These are phyloP conservation scores for Carallia brachiata DNA, from an alignment of 345 rosid species.

Conservation along the genomic window DNA sequence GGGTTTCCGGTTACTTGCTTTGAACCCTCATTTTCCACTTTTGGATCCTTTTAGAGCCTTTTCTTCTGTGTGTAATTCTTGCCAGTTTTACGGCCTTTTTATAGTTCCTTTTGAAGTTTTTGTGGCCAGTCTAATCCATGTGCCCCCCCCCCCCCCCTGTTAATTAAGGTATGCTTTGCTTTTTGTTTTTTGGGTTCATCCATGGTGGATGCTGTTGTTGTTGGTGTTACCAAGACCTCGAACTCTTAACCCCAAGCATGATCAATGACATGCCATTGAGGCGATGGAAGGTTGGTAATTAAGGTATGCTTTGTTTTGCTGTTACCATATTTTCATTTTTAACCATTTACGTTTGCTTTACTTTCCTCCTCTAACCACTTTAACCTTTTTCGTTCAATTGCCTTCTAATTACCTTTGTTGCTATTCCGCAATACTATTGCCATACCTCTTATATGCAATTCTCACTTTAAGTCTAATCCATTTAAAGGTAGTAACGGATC, in stretches of 20 bases:
- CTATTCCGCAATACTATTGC: no score
- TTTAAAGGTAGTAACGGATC: no score
- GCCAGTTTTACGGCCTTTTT: slow-evolving; percentile 21
- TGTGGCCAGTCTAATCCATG: slow-evolving; percentile 8
- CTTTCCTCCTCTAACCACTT: not conserved
- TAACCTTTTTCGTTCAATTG: no score
- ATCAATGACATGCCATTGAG: no score
- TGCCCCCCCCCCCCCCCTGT: not conserved
- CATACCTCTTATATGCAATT: no score
- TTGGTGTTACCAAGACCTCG: no score
- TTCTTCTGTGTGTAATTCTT: slow-evolving; percentile 8
- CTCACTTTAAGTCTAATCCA: no score
- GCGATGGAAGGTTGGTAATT: no score
- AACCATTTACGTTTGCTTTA: not conserved
- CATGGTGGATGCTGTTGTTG: no score
- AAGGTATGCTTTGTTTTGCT: not conserved
- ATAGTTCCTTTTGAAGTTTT: slow-evolving; percentile 12
- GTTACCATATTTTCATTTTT: not conserved
- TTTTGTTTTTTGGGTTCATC: no score
- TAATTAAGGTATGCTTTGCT: not conserved
- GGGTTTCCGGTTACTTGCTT: slow-evolving; percentile 35
- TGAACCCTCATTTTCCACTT: slow-evolving; percentile 31
- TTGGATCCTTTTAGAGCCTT: slow-evolving; percentile 15
- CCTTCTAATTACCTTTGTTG: no score
- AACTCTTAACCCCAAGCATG: no score